phyloP scores from a whole-genome alignment of 1,284 basidiomycete species.

The Ceratobasidium sp. region DNA sequence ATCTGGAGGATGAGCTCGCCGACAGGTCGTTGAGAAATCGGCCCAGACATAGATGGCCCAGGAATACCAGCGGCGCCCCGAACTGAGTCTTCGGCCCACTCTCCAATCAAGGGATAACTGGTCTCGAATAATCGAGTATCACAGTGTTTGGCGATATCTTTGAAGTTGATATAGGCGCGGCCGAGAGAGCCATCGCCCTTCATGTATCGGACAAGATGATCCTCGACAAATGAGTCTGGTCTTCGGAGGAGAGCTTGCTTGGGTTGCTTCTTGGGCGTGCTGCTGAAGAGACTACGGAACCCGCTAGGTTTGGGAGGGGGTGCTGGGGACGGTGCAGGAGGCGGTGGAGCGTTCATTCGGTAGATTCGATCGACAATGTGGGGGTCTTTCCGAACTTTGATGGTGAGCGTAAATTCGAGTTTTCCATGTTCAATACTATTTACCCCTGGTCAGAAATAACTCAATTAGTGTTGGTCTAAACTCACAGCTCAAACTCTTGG shows the following conservation, averaged over 20 bases:
- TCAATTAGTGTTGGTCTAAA: slow-evolving; percentile 42
- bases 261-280: slow-evolving; percentile 76
- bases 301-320: slow-evolving; percentile 59
- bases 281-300: slow-evolving; percentile 74
- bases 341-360: slow-evolving; percentile 63
- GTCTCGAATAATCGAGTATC: slow-evolving; percentile 86
- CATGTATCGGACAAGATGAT: slow-evolving; percentile 82
- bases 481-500: slow-evolving; percentile 94
- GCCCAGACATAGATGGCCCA: slow-evolving; percentile 59
- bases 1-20: slow-evolving; percentile 86
- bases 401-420: slow-evolving; percentile 87
- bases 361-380: slow-evolving; percentile 82
- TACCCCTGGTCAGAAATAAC: slow-evolving; percentile 15
- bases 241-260: slow-evolving; percentile 56
- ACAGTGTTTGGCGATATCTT: slow-evolving; percentile 81
- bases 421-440: slow-evolving; percentile 85
- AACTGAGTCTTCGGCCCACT: slow-evolving; percentile 64
- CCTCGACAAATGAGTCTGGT: slow-evolving; percentile 55
- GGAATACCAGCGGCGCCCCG: slow-evolving; percentile 58
- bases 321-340: slow-evolving; percentile 55
- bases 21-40: slow-evolving; percentile 58
- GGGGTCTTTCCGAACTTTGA: slow-evolving; percentile 84
- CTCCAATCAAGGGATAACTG: slow-evolving; percentile 82
- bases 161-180: slow-evolving; percentile 85
- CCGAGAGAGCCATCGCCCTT: slow-evolving; percentile 83